Evolutionary conservation across 2,329 filamentous ascomycete species (phyloP).

Genomic region (Ophiocordyceps unilateralis): DNA sequence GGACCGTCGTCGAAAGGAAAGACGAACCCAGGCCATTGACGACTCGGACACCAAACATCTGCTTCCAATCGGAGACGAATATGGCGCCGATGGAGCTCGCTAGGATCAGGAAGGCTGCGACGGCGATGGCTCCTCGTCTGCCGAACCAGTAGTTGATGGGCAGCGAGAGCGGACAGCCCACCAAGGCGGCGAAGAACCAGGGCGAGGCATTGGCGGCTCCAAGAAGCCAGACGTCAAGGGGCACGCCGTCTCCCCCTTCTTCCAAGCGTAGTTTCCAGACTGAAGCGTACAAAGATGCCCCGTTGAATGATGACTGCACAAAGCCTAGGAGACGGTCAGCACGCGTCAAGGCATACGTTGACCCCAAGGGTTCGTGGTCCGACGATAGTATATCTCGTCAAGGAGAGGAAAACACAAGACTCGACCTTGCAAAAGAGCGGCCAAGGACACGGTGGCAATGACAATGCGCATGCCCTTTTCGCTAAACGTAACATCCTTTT

Average conservation of each 20-base stretch:
- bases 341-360: background rate
- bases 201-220: slow-evolving; percentile 22
- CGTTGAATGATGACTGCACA: slow-evolving; percentile 26
- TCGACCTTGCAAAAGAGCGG: slow-evolving; percentile 21
- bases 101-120: slow-evolving; percentile 21
- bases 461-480: slow-evolving; percentile 21
- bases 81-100: slow-evolving; percentile 19
- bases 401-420: background rate
- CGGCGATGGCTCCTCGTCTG: slow-evolving; percentile 20
- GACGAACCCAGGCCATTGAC: slow-evolving; percentile 21
- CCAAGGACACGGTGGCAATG: slow-evolving; percentile 23
- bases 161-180: slow-evolving; percentile 21
- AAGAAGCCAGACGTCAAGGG: slow-evolving; percentile 17
- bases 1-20: background rate
- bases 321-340: slow-evolving; percentile 12
- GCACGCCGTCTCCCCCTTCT: slow-evolving; percentile 1
- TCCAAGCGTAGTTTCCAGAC: slow-evolving; percentile 6
- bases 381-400: too few species aligned
- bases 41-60: slow-evolving; percentile 16
- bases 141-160: slow-evolving; percentile 24
- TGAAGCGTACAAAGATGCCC: slow-evolving; percentile 16
- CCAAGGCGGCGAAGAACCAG: slow-evolving; percentile 19
- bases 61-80: slow-evolving; percentile 15
- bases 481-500: slow-evolving; percentile 21
- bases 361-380: too few species aligned